Evolutionary conservation across 2,329 filamentous ascomycete species (phyloP).

Genomic region (Verticillium albo-atrum): DNA sequence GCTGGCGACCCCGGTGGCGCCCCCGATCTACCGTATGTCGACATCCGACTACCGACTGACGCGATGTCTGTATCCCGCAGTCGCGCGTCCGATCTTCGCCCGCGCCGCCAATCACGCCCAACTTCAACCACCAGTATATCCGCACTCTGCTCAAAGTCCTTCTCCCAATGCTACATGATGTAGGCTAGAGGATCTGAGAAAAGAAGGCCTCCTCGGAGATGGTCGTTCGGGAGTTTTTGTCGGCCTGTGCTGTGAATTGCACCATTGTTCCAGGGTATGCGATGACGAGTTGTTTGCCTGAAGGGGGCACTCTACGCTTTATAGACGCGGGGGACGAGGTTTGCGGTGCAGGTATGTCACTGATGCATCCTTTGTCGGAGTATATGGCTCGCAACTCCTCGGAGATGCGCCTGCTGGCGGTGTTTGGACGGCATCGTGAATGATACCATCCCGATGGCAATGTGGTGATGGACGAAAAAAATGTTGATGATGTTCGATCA

Average conservation of each 20-base stretch:
- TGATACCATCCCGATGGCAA: neutral
- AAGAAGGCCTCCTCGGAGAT: neutral
- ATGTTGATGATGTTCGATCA: neutral
- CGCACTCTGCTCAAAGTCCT: neutral
- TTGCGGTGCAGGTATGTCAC: neutral
- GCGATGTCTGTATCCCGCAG: neutral
- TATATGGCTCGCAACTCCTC: neutral
- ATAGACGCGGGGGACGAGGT: too few species aligned
- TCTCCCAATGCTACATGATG: neutral
- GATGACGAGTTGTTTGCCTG: neutral
- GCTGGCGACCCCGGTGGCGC: neutral
- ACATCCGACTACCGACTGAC: neutral
- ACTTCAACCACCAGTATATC: neutral
- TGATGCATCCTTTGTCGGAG: neutral
- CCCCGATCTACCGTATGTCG: neutral
- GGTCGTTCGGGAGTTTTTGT: neutral
- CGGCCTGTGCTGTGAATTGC: neutral
- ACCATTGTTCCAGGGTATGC: neutral
- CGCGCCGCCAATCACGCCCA: neutral
- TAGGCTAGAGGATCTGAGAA: neutral
- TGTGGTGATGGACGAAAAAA: neutral
- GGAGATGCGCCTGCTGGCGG: neutral
- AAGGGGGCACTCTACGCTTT: neutral
- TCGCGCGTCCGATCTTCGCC: neutral
- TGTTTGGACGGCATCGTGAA: neutral